Evolutionary conservation across 768 basidiomycete species (phyloP).

Genomic region (Calocybe gangraenosa): DNA sequence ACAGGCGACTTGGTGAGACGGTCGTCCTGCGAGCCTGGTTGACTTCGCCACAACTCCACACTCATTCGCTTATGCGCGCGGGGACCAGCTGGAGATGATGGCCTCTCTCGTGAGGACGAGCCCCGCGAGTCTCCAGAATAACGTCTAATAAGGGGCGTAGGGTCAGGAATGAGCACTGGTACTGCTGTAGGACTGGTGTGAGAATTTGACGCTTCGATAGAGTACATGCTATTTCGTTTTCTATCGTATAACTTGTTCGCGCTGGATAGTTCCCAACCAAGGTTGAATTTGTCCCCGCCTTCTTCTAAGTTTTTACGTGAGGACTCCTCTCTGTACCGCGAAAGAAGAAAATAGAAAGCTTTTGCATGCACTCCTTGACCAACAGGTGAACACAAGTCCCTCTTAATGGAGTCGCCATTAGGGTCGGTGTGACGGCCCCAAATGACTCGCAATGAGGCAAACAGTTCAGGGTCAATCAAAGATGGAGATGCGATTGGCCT

Average conservation of each 20-base stretch:
- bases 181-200: no score
- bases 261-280: slow-evolving; percentile 25
- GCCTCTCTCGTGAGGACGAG: slow-evolving; percentile 32
- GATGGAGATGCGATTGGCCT: slow-evolving; percentile 63
- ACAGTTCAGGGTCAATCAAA: slow-evolving; percentile 72
- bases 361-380: slow-evolving; percentile 76
- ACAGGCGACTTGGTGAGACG: slow-evolving; percentile 7
- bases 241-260: slow-evolving; percentile 28
- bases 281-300: slow-evolving; percentile 26
- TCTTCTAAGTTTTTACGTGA: slow-evolving; percentile 43
- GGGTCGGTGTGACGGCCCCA: slow-evolving; percentile 74
- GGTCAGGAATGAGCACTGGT: slow-evolving; percentile 16
- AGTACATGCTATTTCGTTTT: slow-evolving; percentile 16
- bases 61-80: slow-evolving; percentile 27
- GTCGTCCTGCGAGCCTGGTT: slow-evolving; percentile 9
- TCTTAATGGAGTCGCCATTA: slow-evolving; percentile 47
- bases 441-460: slow-evolving; percentile 76
- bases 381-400: slow-evolving; percentile 65
- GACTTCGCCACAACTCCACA: slow-evolving; percentile 21
- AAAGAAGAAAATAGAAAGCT: slow-evolving; percentile 84
- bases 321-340: slow-evolving; percentile 65
- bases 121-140: slow-evolving; percentile 13
- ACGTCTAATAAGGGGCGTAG: slow-evolving; percentile 11
- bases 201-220: slow-evolving; percentile 8
- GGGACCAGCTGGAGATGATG: slow-evolving; percentile 49